A percentile compares a stretch with the other conserved stretches of the same genome.
These are phyloP conservation scores for Wickerhamomyces alni DNA, from an alignment of 805 yeast genomes.

Conservation along the genomic window DNA sequence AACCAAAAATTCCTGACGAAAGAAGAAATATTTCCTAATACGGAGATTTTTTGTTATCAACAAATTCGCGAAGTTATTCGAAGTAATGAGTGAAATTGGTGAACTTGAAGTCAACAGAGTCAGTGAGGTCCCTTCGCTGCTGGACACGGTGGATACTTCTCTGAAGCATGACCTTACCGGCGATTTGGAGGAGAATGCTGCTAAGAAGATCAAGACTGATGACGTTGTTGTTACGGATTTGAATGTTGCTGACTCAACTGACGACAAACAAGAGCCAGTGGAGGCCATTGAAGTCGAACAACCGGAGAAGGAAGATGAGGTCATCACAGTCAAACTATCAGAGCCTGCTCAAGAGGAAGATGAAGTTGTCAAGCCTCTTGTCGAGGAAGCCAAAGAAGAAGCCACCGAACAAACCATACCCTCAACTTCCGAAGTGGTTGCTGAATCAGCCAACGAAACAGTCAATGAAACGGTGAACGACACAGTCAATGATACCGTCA, in stretches of 20 bases:
- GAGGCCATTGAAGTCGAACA: no score
- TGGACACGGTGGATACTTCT: no score
- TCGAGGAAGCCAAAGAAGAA: constrained; percentile 3
- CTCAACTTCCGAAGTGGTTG: no score
- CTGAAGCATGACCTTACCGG: constrained; percentile 2
- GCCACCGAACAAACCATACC: no score
- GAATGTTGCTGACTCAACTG: no score
- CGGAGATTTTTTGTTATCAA: background rate
- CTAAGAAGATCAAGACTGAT: constrained; percentile 3
- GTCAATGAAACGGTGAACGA: constrained; percentile 4
- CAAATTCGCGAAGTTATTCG: background rate
- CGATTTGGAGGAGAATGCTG: constrained; percentile 3
- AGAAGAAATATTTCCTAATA: constrained; percentile 1
- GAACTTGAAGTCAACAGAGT: background rate
- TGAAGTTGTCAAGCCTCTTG: constrained; percentile 1
- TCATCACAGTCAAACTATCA: background rate
- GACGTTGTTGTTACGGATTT: no score
- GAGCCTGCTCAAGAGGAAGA: background rate
- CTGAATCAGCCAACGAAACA: constrained; percentile 5
- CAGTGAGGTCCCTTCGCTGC: background rate
- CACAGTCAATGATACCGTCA: constrained; percentile 1
- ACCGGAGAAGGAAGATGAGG: no score
- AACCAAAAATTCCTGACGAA: constrained; percentile 2
- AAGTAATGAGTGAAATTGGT: background rate
- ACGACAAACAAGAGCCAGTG: no score